Conservation (phyloP, 371 early-diverging fungal genomes). For the Gilbertella persicaria region DNA sequence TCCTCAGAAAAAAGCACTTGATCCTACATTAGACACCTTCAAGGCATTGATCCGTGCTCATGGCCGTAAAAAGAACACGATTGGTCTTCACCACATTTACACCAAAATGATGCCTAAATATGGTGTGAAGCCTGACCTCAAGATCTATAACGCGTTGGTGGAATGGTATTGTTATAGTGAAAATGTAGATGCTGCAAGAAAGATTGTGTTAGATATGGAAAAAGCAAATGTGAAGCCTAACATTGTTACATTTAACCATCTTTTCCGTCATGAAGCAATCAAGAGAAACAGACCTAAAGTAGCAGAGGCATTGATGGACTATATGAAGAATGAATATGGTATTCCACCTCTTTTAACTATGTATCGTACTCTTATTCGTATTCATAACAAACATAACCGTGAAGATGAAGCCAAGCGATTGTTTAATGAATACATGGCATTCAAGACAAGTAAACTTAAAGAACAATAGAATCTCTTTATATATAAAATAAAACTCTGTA, state of each 20-base stretch:
- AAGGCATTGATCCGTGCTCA: conserved; percentile 44
- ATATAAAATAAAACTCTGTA: neutral
- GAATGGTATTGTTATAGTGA: conserved; percentile 40
- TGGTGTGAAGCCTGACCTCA: conserved; percentile 23
- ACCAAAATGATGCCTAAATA: conserved; percentile 38
- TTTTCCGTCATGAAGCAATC: conserved; percentile 45
- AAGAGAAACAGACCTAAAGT: conserved; percentile 33
- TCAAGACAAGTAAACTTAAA: neutral
- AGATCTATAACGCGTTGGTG: conserved; percentile 38
- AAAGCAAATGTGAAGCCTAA: conserved; percentile 33
- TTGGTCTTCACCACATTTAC: conserved; percentile 33
- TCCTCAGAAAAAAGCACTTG: conserved; percentile 5
- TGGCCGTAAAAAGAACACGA: conserved; percentile 35
- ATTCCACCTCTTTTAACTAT: conserved; percentile 36
- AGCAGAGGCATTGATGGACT: conserved; percentile 39
- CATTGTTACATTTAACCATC: conserved; percentile 39
- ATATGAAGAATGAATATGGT: conserved; percentile 40
- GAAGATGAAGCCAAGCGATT: conserved; percentile 41
- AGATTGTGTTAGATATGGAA: conserved; percentile 45
- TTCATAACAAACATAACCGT: conserved; percentile 37
- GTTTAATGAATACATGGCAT: conserved; percentile 7
- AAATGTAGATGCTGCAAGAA: conserved; percentile 35
- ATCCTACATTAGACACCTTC: conserved; percentile 36
- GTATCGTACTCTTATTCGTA: conserved; percentile 42
- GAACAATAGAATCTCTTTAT: neutral